These are phyloP conservation scores for Hymenoscyphus repandus DNA, from an alignment of 2,329 filamentous ascomycete species.

Conservation along the genomic window DNA sequence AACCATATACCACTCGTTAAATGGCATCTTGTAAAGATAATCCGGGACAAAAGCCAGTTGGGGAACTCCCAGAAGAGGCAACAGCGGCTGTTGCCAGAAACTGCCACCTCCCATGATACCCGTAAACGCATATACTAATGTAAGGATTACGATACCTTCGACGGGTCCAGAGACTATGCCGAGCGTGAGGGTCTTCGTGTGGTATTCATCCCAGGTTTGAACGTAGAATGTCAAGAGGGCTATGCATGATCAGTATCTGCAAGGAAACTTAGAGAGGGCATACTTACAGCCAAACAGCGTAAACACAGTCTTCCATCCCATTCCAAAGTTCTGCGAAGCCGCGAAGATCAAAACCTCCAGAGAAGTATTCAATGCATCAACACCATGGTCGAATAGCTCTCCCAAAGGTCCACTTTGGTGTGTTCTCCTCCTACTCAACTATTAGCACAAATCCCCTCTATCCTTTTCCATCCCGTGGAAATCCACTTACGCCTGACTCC, in stretches of 20 bases:
- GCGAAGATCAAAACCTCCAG: constrained; percentile 90
- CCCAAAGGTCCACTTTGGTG: constrained; percentile 88
- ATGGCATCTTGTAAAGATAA: constrained; percentile 71
- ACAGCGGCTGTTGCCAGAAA: constrained; percentile 83
- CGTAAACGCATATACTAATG: constrained; percentile 76
- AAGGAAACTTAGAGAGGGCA: background rate
- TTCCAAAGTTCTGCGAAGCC: constrained; percentile 86
- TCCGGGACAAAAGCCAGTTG: constrained; percentile 59
- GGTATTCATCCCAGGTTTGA: constrained; percentile 99
- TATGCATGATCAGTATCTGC: constrained; percentile 32
- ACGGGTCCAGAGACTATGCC: constrained; percentile 92
- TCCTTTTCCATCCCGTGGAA: background rate
- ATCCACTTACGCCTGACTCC: constrained; percentile 78
- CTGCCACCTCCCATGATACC: constrained; percentile 80
- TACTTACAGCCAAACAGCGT: constrained; percentile 73
- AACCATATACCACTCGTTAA: constrained; percentile 88
- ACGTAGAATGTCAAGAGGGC: constrained; percentile 94
- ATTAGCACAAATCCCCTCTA: constrained; percentile 8
- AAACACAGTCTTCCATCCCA: constrained; percentile 83
- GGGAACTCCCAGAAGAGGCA: constrained; percentile 71
- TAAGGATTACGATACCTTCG: constrained; percentile 84
- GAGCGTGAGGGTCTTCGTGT: constrained; percentile 91
- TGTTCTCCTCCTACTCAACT: constrained; percentile 63
- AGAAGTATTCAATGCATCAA: constrained; percentile 94
- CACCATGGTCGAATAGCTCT: constrained; percentile 95